Conservation (phyloP, 176 grass and related monocot genomes). For the Triticum monococcum region DNA sequence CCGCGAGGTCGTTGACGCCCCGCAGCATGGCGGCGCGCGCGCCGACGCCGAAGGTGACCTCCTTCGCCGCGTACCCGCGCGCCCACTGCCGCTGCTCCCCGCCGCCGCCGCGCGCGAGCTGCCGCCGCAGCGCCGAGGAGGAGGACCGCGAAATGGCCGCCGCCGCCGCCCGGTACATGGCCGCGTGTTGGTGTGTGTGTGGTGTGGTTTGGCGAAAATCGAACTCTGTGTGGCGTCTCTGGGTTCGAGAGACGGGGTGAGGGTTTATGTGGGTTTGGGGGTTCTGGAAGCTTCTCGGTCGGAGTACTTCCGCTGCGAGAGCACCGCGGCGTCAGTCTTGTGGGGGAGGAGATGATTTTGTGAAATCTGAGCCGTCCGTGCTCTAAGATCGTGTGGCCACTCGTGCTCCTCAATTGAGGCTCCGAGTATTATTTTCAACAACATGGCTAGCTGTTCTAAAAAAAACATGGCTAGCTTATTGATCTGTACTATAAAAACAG, state of each 20-base stretch:
- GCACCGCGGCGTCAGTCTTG: neutral
- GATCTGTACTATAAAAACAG: no score
- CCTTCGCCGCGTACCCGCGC: slow-evolving; percentile 63
- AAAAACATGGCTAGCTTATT: no score
- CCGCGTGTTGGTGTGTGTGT: neutral
- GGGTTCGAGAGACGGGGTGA: neutral
- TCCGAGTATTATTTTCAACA: no score
- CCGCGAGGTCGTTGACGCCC: slow-evolving; percentile 75
- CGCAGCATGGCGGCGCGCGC: slow-evolving; percentile 69
- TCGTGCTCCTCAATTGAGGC: neutral
- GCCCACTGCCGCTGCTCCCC: slow-evolving; percentile 43
- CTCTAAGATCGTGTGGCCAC: neutral
- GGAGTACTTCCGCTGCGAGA: neutral
- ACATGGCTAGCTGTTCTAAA: no score
- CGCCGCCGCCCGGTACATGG: slow-evolving; percentile 51
- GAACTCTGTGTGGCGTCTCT: neutral
- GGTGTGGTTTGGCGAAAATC: neutral
- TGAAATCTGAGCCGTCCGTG: neutral
- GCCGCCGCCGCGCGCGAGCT: slow-evolving; percentile 36
- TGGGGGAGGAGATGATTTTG: neutral
- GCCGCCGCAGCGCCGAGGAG: slow-evolving; percentile 31
- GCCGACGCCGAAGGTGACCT: slow-evolving; percentile 56
- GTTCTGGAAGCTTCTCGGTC: slow-evolving; percentile 13
- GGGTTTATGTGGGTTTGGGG: neutral
- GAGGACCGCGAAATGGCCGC: slow-evolving; percentile 50